Percentiles rank a stretch among this genome's conserved stretches.
Evolutionary conservation across 208 protist species (phyloP).

Genomic region (Trypanosoma conorhini): DNA sequence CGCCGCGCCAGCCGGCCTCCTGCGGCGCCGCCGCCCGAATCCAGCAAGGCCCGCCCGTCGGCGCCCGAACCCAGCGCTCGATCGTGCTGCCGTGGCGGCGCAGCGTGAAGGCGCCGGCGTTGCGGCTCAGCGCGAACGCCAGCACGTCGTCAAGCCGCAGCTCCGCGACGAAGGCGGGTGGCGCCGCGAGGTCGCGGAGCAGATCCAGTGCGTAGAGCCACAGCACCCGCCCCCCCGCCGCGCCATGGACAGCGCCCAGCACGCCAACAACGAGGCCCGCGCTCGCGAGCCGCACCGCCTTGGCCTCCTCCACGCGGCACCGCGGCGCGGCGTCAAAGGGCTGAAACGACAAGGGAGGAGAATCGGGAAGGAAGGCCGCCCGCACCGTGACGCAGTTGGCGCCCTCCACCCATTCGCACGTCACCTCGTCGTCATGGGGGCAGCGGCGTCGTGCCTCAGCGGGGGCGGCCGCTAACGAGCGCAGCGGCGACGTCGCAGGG

Average conservation of each 20-base stretch:
- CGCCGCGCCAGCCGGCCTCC: neutral
- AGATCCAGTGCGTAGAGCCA: constrained; percentile 60
- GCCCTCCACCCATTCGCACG: constrained; percentile 1
- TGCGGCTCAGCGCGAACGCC: constrained; percentile 52
- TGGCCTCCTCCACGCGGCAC: constrained; percentile 6
- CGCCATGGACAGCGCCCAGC: constrained; percentile 3
- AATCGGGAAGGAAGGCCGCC: constrained; percentile 4
- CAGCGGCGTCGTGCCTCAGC: neutral
- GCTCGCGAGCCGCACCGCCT: constrained; percentile 26
- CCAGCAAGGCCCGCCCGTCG: constrained; percentile 5
- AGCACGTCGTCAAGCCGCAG: constrained; percentile 41
- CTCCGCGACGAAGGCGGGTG: constrained; percentile 47
- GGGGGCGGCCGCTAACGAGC: neutral
- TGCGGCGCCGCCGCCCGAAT: neutral
- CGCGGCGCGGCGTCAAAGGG: constrained; percentile 2
- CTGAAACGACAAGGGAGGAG: constrained; percentile 9
- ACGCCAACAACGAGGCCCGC: constrained; percentile 45
- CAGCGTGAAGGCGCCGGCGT: constrained; percentile 55
- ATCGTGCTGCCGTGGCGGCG: constrained; percentile 19
- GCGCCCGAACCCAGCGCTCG: constrained; percentile 18
- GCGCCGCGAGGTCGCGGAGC: constrained; percentile 35
- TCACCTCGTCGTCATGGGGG: neutral
- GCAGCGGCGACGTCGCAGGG: constrained; percentile 24
- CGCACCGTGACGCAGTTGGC: constrained; percentile 3
- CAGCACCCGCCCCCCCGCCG: constrained; percentile 26